Conservation (phyloP, 164 flowering plant genomes). For the Pachysandra terminalis region DNA sequence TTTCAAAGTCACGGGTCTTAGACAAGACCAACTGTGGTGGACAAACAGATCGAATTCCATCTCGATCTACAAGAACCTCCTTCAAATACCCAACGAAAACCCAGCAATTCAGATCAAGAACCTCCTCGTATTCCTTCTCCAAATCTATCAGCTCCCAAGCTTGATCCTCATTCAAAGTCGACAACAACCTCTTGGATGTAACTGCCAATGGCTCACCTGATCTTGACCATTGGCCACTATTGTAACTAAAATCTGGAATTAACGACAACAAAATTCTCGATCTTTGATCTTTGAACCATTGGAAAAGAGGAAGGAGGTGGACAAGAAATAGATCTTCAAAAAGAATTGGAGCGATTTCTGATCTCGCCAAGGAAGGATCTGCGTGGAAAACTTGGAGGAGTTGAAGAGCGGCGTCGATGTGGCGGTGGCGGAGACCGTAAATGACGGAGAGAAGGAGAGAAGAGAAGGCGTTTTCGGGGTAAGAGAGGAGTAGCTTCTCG, state of each 20-base stretch:
- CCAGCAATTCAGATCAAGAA: slow-evolving; percentile 55
- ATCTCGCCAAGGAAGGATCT: slow-evolving; percentile 49
- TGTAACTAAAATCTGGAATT: slow-evolving; percentile 2
- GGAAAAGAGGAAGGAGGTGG: slow-evolving; percentile 45
- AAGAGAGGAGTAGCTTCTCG: slow-evolving; percentile 44
- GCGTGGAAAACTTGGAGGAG: slow-evolving; percentile 41
- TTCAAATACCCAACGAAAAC: slow-evolving; percentile 41
- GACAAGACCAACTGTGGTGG: slow-evolving; percentile 35
- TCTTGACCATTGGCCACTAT: slow-evolving; percentile 6
- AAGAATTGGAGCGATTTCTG: slow-evolving; percentile 49
- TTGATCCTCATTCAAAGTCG: slow-evolving; percentile 50
- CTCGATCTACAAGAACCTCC: slow-evolving; percentile 32
- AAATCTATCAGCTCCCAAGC: slow-evolving; percentile 48
- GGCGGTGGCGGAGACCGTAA: slow-evolving; percentile 30
- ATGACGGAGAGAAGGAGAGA: slow-evolving; percentile 50
- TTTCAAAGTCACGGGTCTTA: slow-evolving; percentile 3
- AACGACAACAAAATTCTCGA: slow-evolving; percentile 31
- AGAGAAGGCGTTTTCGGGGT: slow-evolving; percentile 29
- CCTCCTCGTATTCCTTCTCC: slow-evolving; percentile 52
- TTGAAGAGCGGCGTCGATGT: slow-evolving; percentile 32
- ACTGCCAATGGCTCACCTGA: slow-evolving; percentile 19
- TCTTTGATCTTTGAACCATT: slow-evolving; percentile 41
- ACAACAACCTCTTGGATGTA: slow-evolving; percentile 32
- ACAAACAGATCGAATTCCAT: slow-evolving; percentile 19
- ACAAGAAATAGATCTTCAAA: slow-evolving; percentile 55